Base-by-base conservation (phyloP, 2,329 filamentous ascomycete genomes). In the Colletotrichum cereale region DNA sequence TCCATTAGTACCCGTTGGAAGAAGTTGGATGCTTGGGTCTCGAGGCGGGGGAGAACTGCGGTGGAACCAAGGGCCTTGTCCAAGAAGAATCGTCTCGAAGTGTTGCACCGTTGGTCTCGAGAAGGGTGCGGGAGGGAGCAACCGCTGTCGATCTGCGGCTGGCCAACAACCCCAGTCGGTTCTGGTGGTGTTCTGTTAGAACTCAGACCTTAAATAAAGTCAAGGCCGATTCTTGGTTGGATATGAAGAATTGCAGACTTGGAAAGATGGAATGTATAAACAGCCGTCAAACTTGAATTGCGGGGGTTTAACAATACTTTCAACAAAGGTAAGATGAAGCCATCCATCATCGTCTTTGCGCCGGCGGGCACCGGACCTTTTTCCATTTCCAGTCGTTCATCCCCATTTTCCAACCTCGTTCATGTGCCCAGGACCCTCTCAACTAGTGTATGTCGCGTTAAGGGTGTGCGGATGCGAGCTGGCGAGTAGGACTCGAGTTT, bases 301-400 rank as follows among this genome's bases (percentile, higher is more conserved):
- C 21, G 12, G 47, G 11, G 29, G 44, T n/a, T 29, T 40, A 62
- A 52, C 31, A 26, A 36, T n/a, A 40, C 31, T 2, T 29, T 18
- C 5, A 7, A 24, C n/a, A n/a, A 10, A 18, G 6, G n/a, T n/a
- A n/a, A n/a, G n/a, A n/a, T n/a, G n/a, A 50, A 62, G n/a, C 14
- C 4, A 10, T 10, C 1, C 26, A 29, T 36, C 16, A 18, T 36
- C 14, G 10, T 5, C 18, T 31, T 7, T 7, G 26, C 26, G 50
- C 36, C 36, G 29, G 36, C 47, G 21, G 63, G 21, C n/a, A 26
- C 55, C 65, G 69, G 65, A 26, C 38, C 24, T 60, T 26, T 60
- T 68, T 24, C 60, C 38, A 57, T 47, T 42, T 71, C 21, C 50
- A 57, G 42, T 50, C 29, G 11, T 18, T 16, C 31, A 21, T 21